Conservation (phyloP, 1,284 basidiomycete species). For the Boletus semigastroideus region DNA sequence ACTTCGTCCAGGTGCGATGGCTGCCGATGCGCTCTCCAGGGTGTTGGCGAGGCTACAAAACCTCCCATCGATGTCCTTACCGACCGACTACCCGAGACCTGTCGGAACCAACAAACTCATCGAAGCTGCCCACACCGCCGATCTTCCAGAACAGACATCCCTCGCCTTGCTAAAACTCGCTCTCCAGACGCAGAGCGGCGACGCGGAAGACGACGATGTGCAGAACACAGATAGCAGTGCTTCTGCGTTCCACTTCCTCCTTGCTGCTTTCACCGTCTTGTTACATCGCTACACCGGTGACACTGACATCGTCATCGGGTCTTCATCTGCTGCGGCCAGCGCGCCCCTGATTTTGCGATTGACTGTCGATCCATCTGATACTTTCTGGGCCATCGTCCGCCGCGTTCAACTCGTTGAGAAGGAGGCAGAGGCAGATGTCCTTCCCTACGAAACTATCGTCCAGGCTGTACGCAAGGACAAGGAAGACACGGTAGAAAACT, state of each 20-base stretch:
- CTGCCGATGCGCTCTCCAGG: slow-evolving; percentile 44
- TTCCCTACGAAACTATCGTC: slow-evolving; percentile 85
- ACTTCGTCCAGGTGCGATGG: slow-evolving; percentile 33
- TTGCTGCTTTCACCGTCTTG: slow-evolving; percentile 89
- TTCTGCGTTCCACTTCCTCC: slow-evolving; percentile 88
- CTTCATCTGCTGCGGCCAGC: slow-evolving; percentile 76
- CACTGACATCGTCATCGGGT: slow-evolving; percentile 91
- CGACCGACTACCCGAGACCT: slow-evolving; percentile 95
- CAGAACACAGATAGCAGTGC: slow-evolving; percentile 50
- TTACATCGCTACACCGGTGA: slow-evolving; percentile 97
- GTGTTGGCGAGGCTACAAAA: slow-evolving; percentile 67
- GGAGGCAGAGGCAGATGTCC: slow-evolving; percentile 81
- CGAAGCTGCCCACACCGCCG: slow-evolving; percentile 72
- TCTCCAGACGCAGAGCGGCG: slow-evolving; percentile 61
- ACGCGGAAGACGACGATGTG: slow-evolving; percentile 52
- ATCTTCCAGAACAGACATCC: slow-evolving; percentile 69
- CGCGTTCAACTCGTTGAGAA: slow-evolving; percentile 83
- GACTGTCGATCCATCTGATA: slow-evolving; percentile 82
- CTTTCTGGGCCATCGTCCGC: slow-evolving; percentile 91
- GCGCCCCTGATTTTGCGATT: slow-evolving; percentile 87
- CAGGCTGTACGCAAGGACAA: slow-evolving; percentile 70
- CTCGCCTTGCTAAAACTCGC: slow-evolving; percentile 75
- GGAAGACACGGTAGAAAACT: slow-evolving; percentile 52
- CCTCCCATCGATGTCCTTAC: slow-evolving; percentile 88
- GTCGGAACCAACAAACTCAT: slow-evolving; percentile 70